Percentiles rank a stretch among this genome's conserved stretches.
Evolutionary conservation across 768 basidiomycete species (phyloP).

Genomic region (Lentinula boryana): DNA sequence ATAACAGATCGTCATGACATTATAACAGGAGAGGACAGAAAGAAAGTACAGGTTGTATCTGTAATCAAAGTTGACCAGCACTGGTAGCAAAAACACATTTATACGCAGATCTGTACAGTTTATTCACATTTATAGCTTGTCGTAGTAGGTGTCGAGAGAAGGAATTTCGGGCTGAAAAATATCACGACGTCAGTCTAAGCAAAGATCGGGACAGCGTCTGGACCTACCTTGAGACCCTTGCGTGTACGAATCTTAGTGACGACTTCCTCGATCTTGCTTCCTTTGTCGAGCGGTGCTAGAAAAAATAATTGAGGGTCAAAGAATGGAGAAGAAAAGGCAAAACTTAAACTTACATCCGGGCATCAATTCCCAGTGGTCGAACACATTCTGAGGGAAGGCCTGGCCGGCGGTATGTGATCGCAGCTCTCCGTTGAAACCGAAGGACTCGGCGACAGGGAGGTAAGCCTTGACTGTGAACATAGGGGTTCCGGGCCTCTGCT

Average conservation of each 20-base stretch:
- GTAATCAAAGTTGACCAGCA: slow-evolving; percentile 5
- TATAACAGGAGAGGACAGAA: not conserved
- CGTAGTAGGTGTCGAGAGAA: slow-evolving; percentile 84
- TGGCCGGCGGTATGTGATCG: slow-evolving; percentile 91
- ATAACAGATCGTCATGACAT: not conserved
- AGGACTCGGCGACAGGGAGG: slow-evolving; percentile 86
- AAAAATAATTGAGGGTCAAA: slow-evolving; percentile 6
- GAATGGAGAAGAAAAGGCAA: not conserved
- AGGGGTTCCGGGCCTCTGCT: slow-evolving; percentile 94
- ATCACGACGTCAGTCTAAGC: slow-evolving; percentile 1
- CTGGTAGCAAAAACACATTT: slow-evolving; percentile 2
- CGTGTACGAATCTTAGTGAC: slow-evolving; percentile 78
- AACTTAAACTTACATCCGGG: slow-evolving; percentile 54
- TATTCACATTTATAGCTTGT: slow-evolving; percentile 63
- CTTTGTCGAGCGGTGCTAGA: slow-evolving; percentile 79
- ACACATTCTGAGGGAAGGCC: slow-evolving; percentile 95
- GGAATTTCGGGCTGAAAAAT: slow-evolving; percentile 74
- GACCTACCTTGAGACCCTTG: slow-evolving; percentile 87
- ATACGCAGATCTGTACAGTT: slow-evolving; percentile 5
- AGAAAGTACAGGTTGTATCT: not conserved
- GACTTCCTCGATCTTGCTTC: slow-evolving; percentile 84
- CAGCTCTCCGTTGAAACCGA: slow-evolving; percentile 97
- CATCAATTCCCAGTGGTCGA: slow-evolving; percentile 92
- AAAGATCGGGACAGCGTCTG: not conserved
- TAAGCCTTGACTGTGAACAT: slow-evolving; percentile 99